Percentiles rank a stretch among this genome's conserved stretches.
phyloP scores from a whole-genome alignment of 2,329 filamentous ascomycete species.

The Colletotrichum orbiculare region DNA sequence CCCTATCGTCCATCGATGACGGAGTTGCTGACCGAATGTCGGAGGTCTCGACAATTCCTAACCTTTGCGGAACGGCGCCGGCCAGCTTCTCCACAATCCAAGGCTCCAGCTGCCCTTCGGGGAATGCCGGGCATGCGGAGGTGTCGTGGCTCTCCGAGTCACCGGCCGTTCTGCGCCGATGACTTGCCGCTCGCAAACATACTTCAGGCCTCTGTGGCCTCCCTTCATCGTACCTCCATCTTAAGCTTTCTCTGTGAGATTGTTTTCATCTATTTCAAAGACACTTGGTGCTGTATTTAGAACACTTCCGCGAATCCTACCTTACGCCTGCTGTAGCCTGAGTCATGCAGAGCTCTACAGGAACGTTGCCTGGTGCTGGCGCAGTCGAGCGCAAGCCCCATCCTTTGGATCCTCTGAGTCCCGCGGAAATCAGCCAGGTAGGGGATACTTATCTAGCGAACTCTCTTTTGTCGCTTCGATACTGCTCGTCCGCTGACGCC shows the following conservation, averaged over 20 bases:
- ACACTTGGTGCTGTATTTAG: too few species aligned
- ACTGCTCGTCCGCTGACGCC: background rate
- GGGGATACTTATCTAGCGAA: background rate
- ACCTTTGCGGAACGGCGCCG: conserved; percentile 34
- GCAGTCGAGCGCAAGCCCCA: background rate
- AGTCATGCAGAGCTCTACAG: background rate
- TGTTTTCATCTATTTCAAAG: too few species aligned
- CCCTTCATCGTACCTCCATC: too few species aligned
- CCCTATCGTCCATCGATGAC: too few species aligned
- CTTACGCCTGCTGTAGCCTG: too few species aligned
- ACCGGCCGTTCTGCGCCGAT: background rate
- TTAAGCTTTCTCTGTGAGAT: too few species aligned
- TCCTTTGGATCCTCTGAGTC: conserved; percentile 31
- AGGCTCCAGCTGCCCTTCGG: conserved; percentile 34
- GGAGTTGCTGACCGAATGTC: background rate
- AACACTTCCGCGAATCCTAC: too few species aligned
- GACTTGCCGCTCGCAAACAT: conserved; percentile 11
- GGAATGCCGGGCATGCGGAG: conserved; percentile 24
- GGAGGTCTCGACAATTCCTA: conserved; percentile 35
- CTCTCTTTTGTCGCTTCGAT: background rate
- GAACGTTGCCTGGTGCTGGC: background rate
- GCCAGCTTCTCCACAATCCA: conserved; percentile 4
- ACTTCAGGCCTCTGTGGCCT: too few species aligned
- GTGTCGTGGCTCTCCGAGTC: conserved; percentile 4
- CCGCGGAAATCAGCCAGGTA: conserved; percentile 30